These are phyloP conservation scores for Stylosanthes scabra DNA, from an alignment of 331 rosid genomes.

Conservation along the genomic window DNA sequence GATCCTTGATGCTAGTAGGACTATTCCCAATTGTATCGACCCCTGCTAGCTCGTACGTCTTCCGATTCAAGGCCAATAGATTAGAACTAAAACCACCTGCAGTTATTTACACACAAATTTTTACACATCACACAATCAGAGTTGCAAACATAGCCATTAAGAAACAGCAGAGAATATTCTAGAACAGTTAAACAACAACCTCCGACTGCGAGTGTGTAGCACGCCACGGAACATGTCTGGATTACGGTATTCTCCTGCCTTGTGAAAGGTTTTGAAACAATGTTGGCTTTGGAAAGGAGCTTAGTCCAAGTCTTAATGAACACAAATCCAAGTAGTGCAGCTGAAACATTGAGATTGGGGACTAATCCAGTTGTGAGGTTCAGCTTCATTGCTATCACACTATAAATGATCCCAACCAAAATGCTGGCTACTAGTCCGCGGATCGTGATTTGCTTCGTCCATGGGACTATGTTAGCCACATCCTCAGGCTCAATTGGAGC, in stretches of 20 bases:
- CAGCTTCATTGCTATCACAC: slow-evolving; percentile 87
- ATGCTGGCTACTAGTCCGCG: slow-evolving; percentile 79
- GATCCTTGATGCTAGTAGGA: slow-evolving; percentile 87
- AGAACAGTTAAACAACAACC: slow-evolving; percentile 42
- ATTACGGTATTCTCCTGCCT: slow-evolving; percentile 92
- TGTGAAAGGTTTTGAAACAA: slow-evolving; percentile 85
- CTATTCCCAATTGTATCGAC: slow-evolving; percentile 75
- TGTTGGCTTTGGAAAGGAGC: slow-evolving; percentile 80
- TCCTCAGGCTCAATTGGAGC: slow-evolving; percentile 58
- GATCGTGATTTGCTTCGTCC: slow-evolving; percentile 76
- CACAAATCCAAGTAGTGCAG: slow-evolving; percentile 92
- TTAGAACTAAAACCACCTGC: slow-evolving; percentile 98
- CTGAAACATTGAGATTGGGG: slow-evolving; percentile 96
- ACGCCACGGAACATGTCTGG: slow-evolving; percentile 98
- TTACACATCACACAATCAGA: background rate
- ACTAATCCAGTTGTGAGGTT: slow-evolving; percentile 96
- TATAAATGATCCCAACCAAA: slow-evolving; percentile 73
- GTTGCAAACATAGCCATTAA: no score
- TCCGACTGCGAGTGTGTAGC: slow-evolving; percentile 95
- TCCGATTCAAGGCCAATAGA: slow-evolving; percentile 80
- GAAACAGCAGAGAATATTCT: no score
- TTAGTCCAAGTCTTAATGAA: slow-evolving; percentile 81
- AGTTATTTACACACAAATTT: slow-evolving; percentile 28
- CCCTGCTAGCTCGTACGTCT: slow-evolving; percentile 90
- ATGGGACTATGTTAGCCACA: slow-evolving; percentile 64